A percentile compares a stretch with the other conserved stretches of the same genome.
These are phyloP conservation scores for Keqinozyma sinolaborantium DNA, from an alignment of 1,139 yeast species.

Conservation along the genomic window DNA sequence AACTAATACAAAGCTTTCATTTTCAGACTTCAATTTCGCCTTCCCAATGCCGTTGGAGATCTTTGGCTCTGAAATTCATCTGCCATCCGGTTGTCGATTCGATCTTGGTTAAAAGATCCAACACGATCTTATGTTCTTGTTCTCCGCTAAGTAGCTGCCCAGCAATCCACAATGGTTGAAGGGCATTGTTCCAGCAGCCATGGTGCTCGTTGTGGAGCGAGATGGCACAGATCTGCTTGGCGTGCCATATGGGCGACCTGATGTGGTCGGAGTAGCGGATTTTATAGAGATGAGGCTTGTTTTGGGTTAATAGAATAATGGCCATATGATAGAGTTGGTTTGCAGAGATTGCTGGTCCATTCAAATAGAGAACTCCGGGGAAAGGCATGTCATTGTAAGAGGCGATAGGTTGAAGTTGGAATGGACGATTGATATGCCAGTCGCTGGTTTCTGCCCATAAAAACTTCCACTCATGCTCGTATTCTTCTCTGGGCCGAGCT, in stretches of 20 bases:
- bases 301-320: slow-evolving; percentile 31
- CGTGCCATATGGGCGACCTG: slow-evolving; percentile 36
- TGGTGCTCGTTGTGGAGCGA: slow-evolving; percentile 25
- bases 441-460: slow-evolving; percentile 30
- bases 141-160: slow-evolving; percentile 35
- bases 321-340: slow-evolving; percentile 40
- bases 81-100: slow-evolving; percentile 37
- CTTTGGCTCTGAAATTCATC: slow-evolving; percentile 31
- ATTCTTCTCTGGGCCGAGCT: slow-evolving; percentile 15
- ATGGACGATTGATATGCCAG: slow-evolving; percentile 32
- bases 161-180: slow-evolving; percentile 39
- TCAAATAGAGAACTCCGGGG: slow-evolving; percentile 29
- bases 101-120: slow-evolving; percentile 24
- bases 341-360: slow-evolving; percentile 35
- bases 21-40: slow-evolving; percentile 7
- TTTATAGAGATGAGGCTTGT: slow-evolving; percentile 30
- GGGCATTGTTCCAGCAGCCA: slow-evolving; percentile 37
- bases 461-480: slow-evolving; percentile 29
- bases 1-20: too few species aligned
- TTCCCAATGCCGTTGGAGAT: slow-evolving; percentile 28
- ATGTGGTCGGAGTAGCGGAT: slow-evolving; percentile 8
- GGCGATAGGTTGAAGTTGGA: slow-evolving; percentile 23
- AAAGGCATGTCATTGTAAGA: slow-evolving; percentile 25
- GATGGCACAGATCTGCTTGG: slow-evolving; percentile 36
- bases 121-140: slow-evolving; percentile 30